A percentile compares a stretch with the other conserved stretches of the same genome.
Conservation (phyloP, 2,329 filamentous ascomycete species). For the Nectriaceae sp. region DNA sequence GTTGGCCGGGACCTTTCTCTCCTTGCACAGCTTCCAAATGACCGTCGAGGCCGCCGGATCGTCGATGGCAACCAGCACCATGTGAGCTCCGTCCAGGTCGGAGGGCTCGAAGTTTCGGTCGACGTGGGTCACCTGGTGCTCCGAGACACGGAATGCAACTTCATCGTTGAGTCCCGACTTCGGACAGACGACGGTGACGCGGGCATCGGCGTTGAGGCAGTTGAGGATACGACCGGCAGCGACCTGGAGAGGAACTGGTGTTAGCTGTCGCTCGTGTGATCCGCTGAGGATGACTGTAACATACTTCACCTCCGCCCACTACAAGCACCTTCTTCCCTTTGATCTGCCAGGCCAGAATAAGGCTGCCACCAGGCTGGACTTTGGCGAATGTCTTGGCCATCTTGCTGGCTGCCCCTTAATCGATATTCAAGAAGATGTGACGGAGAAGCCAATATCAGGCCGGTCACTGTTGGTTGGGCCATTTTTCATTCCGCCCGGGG, state of each 20-base stretch:
- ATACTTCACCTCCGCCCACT: slow-evolving; percentile 90
- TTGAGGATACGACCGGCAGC: slow-evolving; percentile 93
- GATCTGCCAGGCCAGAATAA: slow-evolving; percentile 96
- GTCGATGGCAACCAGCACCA: slow-evolving; percentile 93
- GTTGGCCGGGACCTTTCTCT: slow-evolving; percentile 82
- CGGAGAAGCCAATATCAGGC: slow-evolving; percentile 23
- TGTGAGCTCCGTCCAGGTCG: slow-evolving; percentile 80
- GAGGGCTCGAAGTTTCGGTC: slow-evolving; percentile 82
- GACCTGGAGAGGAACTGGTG: slow-evolving; percentile 60
- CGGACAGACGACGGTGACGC: slow-evolving; percentile 84
- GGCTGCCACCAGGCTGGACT: slow-evolving; percentile 85
- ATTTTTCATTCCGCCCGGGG: slow-evolving; percentile 18
- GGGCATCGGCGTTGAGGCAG: slow-evolving; percentile 91
- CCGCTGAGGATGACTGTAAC: slow-evolving; percentile 28
- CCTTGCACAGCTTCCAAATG: slow-evolving; percentile 93
- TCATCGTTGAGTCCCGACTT: slow-evolving; percentile 81
- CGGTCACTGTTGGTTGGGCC: slow-evolving; percentile 23
- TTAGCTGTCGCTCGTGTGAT: slow-evolving; percentile 3
- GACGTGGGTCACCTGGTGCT: slow-evolving; percentile 75
- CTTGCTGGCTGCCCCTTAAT: slow-evolving; percentile 8
- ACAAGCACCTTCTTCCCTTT: slow-evolving; percentile 87
- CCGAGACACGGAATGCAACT: slow-evolving; percentile 77
- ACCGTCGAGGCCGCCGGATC: slow-evolving; percentile 86
- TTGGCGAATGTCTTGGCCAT: slow-evolving; percentile 65
- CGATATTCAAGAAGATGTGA: slow-evolving; percentile 1